Evolutionary conservation across 2,329 filamentous ascomycete species (phyloP), one percentile per base, ranked within the genome.

Genomic region (Xylariaceae sp.): DNA sequence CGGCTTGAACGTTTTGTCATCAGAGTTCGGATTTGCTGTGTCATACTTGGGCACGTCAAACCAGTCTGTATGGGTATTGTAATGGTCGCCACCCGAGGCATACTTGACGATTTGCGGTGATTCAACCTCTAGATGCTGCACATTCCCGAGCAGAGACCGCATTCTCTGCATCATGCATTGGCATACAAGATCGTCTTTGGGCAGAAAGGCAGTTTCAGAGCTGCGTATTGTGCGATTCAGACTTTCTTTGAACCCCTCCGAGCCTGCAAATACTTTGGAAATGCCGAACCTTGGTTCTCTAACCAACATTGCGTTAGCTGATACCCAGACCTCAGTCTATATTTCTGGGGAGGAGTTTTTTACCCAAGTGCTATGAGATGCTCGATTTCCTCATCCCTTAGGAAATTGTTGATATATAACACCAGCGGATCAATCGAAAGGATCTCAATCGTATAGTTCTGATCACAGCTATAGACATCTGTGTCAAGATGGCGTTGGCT

Each of bases 61-160:
- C 38, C 49, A 51, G 37, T 54, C 48, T 10, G 37, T 45, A 27
- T 54, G 51, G 5, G 33, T 29, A 16, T 32, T 27, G 22, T 42
- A 54, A 20, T 34, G 45, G n/a, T 54, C 51, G 38, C 46, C 51
- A 5, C 43, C 45, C n/a, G n/a, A 3, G 22, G 45, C 42, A 40
- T 54, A 52, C 39, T 54, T 54, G 38, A 54, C 51, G 3, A 54
- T 42, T 40, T 51, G 48, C 21, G 44, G 44, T 5, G 40, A 10
- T 34, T 54, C 47, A 8, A 47, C 33, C 22, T 46, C 40, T 5
- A 29, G 17, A 33, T 52, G 46, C 43, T 52, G 46, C 19, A 49
- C 35, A 37, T 49, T 49, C 3, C 49, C 49, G 8, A 52, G 46
- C 20, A 52, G 43, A 20, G 46, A 52, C 35, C 47, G 42, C 46